Evolutionary conservation across 2,329 filamentous ascomycete species (phyloP), one percentile per base, ranked within the genome.

Genomic region (Didymella pomorum): DNA sequence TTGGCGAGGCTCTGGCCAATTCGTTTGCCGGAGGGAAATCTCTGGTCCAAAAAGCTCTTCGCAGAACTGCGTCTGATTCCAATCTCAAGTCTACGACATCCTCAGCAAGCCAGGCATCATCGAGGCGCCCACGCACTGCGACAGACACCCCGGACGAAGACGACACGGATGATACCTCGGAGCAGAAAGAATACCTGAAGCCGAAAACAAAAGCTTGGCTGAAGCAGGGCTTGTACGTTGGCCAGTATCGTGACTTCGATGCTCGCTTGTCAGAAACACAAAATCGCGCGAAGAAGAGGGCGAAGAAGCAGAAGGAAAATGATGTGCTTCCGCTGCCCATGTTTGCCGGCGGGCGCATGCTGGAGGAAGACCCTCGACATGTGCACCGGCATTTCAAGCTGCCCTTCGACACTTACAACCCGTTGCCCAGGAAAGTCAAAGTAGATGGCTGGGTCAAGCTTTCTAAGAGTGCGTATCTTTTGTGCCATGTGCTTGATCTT

Each of bases 361-460:
- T 97, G 57, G 84, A 93, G 52, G 82, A 85, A 59, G 89, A 78
- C 25, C 74, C 69, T 2, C 61, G 58, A 20, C 62, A 62, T 11
- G 61, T 75, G 25, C 68, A 89, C 14, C 84, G 90, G 49, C 88
- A 96, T 74, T 98, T 96, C 79, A 92, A 92, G 76, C 81, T 99
- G 28, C 95, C 95, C 0, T 97, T 87, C 71, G 90, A 97, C 73
- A 83, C 97, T 46, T 98, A 94, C 81, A 91, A 92, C 52, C 94
- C 94, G 2, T 84, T 96, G 20, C 90, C 92, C 3, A 87, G 88
- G 1, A 92, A 97, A 73, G 91, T 93, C 23, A 97, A 96, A 78
- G 93, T 94, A 0, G 89, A 96, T 66, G 92, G 96, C 69, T 99
- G 93, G 90, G 88, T 89, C 66, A 94, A 94, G 75, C 89, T 95